Evolutionary conservation across 2,329 filamentous ascomycete species (phyloP), one percentile per base, ranked within the genome.

Genomic region (Xylaria sp.): DNA sequence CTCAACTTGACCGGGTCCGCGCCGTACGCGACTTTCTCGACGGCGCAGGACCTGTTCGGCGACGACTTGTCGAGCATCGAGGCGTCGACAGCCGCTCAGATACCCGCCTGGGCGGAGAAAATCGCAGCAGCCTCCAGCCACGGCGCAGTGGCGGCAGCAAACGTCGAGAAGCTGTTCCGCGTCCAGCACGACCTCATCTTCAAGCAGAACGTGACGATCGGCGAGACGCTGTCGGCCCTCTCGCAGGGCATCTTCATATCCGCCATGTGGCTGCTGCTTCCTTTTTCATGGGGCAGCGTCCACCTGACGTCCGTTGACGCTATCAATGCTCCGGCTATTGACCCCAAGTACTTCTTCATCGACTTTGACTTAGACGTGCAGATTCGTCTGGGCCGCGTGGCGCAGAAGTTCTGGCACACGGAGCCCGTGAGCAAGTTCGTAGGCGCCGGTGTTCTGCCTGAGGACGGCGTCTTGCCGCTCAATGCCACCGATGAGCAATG

Each of bases 171-270:
- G 15, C 74, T 86, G 1, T 78, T 87, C 23, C 75, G 76, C 8
- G 76, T 84, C 2, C 84, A 87, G 74, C 79, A 86, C 68, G 80
- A 84, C 59, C 77, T 87, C 10, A 80, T 88, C 18, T 87, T 87
- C 75, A 75, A 78, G 20, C 76, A 80, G 65, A 76, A 80, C 13
- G 79, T 85, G 0, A 83, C 86, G 0, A 76, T 86, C 2, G 82
- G 80, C 0, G 86, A 88, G 73, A 78, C 85, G 0, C 74, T 88
- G 55, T 82, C 83, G 73, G 76, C 78, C 0, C 67, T 71, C 2
- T 72, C 72, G 2, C 77, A 73, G 1, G 73, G 75, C 1, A 72
- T 79, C 2, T 74, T 83, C 18, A 75, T 77, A n/a, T 80, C 83
- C 0, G 75, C 80, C 10, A 80, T 78, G 66, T 84, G 81, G 78